A percentile compares a stretch with the other conserved stretches of the same genome.
Evolutionary conservation across 805 yeast species (phyloP).

Genomic region (Saturnispora ahearnii): DNA sequence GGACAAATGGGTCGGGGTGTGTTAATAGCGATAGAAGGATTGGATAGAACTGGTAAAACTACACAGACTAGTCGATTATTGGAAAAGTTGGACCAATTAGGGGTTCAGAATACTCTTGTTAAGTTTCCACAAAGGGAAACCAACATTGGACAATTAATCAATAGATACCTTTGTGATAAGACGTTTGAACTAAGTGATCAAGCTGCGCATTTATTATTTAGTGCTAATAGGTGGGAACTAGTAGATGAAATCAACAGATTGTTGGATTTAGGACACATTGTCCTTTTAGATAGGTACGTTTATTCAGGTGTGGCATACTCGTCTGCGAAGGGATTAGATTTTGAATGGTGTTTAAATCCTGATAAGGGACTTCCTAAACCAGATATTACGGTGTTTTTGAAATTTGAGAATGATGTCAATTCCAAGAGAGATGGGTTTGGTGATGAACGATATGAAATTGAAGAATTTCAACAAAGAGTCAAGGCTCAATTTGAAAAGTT

Average conservation of each 20-base stretch:
- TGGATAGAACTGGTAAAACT: slow-evolving; percentile 91
- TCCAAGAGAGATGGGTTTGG: slow-evolving; percentile 73
- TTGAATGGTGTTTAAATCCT: slow-evolving; percentile 72
- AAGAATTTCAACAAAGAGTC: slow-evolving; percentile 67
- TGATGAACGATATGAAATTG: slow-evolving; percentile 81
- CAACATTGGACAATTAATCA: slow-evolving; percentile 67
- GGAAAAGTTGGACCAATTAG: slow-evolving; percentile 18
- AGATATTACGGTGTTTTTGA: slow-evolving; percentile 71
- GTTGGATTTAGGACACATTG: slow-evolving; percentile 40
- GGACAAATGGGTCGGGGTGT: slow-evolving; percentile 42
- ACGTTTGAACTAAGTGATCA: slow-evolving; percentile 54
- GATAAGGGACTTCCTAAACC: slow-evolving; percentile 84
- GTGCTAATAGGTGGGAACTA: slow-evolving; percentile 93
- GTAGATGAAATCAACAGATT: slow-evolving; percentile 36
- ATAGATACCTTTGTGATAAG: slow-evolving; percentile 54
- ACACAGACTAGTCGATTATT: slow-evolving; percentile 55
- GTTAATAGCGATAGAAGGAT: slow-evolving; percentile 79
- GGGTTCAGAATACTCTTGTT: slow-evolving; percentile 38
- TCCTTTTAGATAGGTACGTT: slow-evolving; percentile 79
- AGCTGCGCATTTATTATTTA: slow-evolving; percentile 77
- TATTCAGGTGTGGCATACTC: slow-evolving; percentile 93
- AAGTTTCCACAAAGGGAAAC: slow-evolving; percentile 90
- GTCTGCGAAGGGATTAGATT: slow-evolving; percentile 67
- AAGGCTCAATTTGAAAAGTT: slow-evolving; percentile 46
- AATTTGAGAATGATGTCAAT: slow-evolving; percentile 41